These are phyloP conservation scores for Aurantiochytrium sp. DNA, from an alignment of 108 stramenopile species.

Conservation along the genomic window DNA sequence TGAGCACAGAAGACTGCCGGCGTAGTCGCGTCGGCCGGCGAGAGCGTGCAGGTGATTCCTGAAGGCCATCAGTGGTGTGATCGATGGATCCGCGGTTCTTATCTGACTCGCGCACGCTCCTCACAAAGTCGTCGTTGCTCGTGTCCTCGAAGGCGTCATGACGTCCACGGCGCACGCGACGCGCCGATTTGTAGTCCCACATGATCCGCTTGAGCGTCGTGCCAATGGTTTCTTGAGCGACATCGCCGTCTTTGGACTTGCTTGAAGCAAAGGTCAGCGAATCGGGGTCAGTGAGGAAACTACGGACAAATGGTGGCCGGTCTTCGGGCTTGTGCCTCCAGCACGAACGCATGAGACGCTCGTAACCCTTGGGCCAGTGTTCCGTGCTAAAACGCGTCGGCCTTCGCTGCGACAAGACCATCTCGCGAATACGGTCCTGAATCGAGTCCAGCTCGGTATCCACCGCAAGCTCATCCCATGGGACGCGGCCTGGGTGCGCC, in stretches of 20 bases:
- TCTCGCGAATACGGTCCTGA: background rate
- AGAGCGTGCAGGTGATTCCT: background rate
- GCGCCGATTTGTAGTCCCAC: background rate
- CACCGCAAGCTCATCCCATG: constrained; percentile 5
- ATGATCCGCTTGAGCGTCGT: background rate
- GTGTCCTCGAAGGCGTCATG: too few relatives aligned
- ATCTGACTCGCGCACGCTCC: background rate
- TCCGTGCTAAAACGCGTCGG: background rate
- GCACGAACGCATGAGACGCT: background rate
- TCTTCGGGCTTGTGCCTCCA: background rate
- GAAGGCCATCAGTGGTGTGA: background rate
- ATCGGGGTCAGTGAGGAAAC: background rate
- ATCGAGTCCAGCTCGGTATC: background rate
- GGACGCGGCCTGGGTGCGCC: constrained; percentile 8
- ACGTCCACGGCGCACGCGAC: background rate
- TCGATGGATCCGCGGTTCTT: background rate
- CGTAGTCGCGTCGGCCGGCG: background rate
- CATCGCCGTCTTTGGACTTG: background rate
- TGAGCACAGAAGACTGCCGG: background rate
- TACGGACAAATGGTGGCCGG: background rate
- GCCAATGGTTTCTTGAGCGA: background rate
- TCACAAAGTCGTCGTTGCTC: too few relatives aligned
- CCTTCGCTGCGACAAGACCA: background rate
- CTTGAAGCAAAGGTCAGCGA: background rate
- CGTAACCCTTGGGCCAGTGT: background rate